These are phyloP conservation scores for Crucibulum laeve DNA, from an alignment of 768 basidiomycete species.

Conservation along the genomic window DNA sequence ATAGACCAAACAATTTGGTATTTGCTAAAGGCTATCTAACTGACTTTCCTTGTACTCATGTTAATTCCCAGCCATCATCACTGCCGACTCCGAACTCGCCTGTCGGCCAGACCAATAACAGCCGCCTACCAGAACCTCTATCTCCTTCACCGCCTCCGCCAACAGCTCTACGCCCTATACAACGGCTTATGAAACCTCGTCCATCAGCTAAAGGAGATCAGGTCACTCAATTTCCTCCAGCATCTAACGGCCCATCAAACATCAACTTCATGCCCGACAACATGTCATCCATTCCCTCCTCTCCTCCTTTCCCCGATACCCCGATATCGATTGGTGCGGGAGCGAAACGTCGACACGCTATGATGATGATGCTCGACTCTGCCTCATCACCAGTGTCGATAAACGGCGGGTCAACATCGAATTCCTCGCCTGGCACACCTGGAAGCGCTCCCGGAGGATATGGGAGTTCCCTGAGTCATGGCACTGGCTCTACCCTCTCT, in stretches of 20 bases:
- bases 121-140: slow-evolving; percentile 22
- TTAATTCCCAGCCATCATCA: slow-evolving; percentile 11
- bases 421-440: background rate
- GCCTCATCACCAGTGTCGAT: slow-evolving; percentile 33
- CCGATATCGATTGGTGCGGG: slow-evolving; percentile 47
- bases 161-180: slow-evolving; percentile 13
- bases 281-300: slow-evolving; percentile 11
- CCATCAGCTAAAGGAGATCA: slow-evolving; percentile 13
- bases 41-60: background rate
- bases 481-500: slow-evolving; percentile 15
- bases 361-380: slow-evolving; percentile 75
- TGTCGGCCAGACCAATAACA: slow-evolving; percentile 13
- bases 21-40: background rate
- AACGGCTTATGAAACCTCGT: slow-evolving; percentile 20
- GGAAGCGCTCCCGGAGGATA: slow-evolving; percentile 4
- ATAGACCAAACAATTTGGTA: no score
- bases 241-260: slow-evolving; percentile 9
- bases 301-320: slow-evolving; percentile 28
- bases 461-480: slow-evolving; percentile 16
- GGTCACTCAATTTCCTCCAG: slow-evolving; percentile 10
- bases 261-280: slow-evolving; percentile 18
- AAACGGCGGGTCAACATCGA: slow-evolving; percentile 15
- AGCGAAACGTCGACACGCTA: slow-evolving; percentile 70
- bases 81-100: slow-evolving; percentile 27
- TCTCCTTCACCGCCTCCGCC: slow-evolving; percentile 28